Percentiles rank a stretch among this genome's conserved stretches.
These are phyloP conservation scores for Ramaria rubella DNA, from an alignment of 768 basidiomycete species.

Conservation along the genomic window DNA sequence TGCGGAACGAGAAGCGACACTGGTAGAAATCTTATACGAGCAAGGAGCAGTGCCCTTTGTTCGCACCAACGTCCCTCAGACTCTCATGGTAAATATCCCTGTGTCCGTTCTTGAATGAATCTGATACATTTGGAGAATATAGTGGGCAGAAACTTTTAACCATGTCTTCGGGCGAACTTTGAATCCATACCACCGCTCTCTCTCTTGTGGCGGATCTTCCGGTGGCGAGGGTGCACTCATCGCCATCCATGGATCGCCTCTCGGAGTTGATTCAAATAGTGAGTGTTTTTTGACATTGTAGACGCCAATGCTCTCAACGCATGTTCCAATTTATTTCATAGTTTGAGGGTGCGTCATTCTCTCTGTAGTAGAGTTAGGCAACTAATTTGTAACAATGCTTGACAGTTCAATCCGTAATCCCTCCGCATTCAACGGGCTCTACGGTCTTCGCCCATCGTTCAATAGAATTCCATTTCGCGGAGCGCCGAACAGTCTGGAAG, in stretches of 20 bases:
- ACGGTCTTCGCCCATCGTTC: constrained; percentile 64
- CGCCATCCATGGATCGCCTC: constrained; percentile 40
- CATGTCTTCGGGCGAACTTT: constrained; percentile 70
- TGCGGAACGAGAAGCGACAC: constrained; percentile 50
- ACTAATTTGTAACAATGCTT: constrained; percentile 32
- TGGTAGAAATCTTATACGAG: constrained; percentile 60
- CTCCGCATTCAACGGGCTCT: constrained; percentile 57
- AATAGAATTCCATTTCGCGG: constrained; percentile 64
- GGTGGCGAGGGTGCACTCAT: constrained; percentile 83
- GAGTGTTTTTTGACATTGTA: not conserved
- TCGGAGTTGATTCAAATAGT: constrained; percentile 52
- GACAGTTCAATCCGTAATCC: constrained; percentile 70
- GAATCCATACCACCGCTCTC: constrained; percentile 68
- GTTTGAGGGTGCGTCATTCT: no score
- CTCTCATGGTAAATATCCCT: constrained; percentile 48
- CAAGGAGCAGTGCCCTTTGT: no score
- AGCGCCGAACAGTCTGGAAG: constrained; percentile 51
- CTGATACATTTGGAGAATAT: not conserved
- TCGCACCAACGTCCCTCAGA: constrained; percentile 75
- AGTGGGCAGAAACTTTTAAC: constrained; percentile 79
- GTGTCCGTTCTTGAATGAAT: not conserved
- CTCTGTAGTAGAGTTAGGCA: no score
- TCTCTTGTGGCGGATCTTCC: constrained; percentile 74
- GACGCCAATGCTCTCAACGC: not conserved
- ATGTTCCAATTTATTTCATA: no score